Evolutionary conservation across 2,329 filamentous ascomycete species (phyloP).

Genomic region (Talaromyces atroroseus): DNA sequence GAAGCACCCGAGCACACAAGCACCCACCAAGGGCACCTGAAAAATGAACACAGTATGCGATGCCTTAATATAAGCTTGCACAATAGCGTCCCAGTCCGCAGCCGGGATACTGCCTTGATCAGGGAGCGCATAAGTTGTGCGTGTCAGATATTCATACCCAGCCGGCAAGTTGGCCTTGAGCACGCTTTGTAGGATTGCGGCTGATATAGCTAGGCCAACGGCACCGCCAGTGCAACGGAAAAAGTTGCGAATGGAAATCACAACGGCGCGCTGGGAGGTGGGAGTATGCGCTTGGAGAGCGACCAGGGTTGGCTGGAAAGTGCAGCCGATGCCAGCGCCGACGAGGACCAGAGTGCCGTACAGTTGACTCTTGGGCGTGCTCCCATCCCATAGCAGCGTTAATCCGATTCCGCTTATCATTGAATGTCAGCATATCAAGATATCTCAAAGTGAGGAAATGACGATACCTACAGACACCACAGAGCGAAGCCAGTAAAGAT

Average conservation of each 20-base stretch:
- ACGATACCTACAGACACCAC: constrained; percentile 41
- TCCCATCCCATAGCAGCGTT: constrained; percentile 44
- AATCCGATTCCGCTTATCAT: constrained; percentile 47
- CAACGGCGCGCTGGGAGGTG: constrained; percentile 55
- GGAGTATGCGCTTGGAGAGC: constrained; percentile 55
- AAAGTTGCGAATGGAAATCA: constrained; percentile 60
- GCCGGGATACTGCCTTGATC: constrained; percentile 23
- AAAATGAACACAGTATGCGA: constrained; percentile 53
- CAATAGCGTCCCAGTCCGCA: constrained; percentile 36
- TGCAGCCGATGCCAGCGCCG: constrained; percentile 50
- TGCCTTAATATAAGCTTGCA: constrained; percentile 50
- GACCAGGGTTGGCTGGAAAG: constrained; percentile 51
- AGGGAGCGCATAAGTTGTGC: constrained; percentile 37
- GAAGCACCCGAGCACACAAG: constrained; percentile 47
- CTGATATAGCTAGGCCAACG: constrained; percentile 53
- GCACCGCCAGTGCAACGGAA: constrained; percentile 56
- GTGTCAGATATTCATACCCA: constrained; percentile 33
- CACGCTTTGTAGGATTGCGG: constrained; percentile 44
- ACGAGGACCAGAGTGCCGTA: constrained; percentile 47
- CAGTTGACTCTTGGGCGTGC: constrained; percentile 45
- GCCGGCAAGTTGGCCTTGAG: constrained; percentile 36
- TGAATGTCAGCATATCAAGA: background rate
- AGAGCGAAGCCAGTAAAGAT: constrained; percentile 46
- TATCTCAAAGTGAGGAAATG: background rate
- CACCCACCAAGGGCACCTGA: constrained; percentile 50